A percentile compares a stretch with the other conserved stretches of the same genome.
phyloP scores from a whole-genome alignment of 768 basidiomycete genomes.

The Rhizopogon vesiculosus region DNA sequence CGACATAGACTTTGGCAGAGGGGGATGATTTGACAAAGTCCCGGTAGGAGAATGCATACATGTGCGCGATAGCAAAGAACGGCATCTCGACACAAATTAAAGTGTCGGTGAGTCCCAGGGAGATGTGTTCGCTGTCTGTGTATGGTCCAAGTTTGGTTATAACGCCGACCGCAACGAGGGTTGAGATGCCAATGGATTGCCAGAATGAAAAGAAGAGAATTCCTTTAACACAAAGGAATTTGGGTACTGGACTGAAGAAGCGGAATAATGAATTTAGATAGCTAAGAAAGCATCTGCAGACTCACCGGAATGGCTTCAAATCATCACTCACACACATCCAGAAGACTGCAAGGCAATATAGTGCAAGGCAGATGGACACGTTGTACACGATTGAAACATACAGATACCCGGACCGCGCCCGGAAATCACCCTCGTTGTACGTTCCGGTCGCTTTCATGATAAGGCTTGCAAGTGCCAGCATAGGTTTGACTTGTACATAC shows the following conservation, averaged over 20 bases:
- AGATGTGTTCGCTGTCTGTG: constrained; percentile 84
- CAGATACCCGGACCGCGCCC: constrained; percentile 82
- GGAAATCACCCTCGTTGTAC: constrained; percentile 87
- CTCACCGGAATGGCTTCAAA: constrained; percentile 82
- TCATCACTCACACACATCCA: constrained; percentile 93
- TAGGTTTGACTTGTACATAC: constrained; percentile 95
- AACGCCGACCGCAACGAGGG: constrained; percentile 77
- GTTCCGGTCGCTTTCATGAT: constrained; percentile 83
- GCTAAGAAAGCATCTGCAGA: background rate
- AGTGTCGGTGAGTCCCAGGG: constrained; percentile 83
- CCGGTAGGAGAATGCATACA: constrained; percentile 88
- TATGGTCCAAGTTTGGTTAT: constrained; percentile 84
- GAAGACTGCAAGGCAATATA: constrained; percentile 94
- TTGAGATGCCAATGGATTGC: constrained; percentile 85
- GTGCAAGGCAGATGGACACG: constrained; percentile 67
- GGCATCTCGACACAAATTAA: constrained; percentile 98
- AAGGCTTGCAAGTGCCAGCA: constrained; percentile 79
- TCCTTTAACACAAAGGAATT: constrained; percentile 98
- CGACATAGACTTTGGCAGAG: constrained; percentile 48
- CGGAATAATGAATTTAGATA: background rate
- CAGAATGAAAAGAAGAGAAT: constrained; percentile 99
- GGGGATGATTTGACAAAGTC: constrained; percentile 67
- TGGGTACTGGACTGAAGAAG: constrained; percentile 73
- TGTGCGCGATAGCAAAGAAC: constrained; percentile 90
- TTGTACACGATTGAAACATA: constrained; percentile 88